Evolutionary conservation across 345 rosid species (phyloP), one percentile per base, ranked within the genome.

Genomic region (Bruguiera parviflora): DNA sequence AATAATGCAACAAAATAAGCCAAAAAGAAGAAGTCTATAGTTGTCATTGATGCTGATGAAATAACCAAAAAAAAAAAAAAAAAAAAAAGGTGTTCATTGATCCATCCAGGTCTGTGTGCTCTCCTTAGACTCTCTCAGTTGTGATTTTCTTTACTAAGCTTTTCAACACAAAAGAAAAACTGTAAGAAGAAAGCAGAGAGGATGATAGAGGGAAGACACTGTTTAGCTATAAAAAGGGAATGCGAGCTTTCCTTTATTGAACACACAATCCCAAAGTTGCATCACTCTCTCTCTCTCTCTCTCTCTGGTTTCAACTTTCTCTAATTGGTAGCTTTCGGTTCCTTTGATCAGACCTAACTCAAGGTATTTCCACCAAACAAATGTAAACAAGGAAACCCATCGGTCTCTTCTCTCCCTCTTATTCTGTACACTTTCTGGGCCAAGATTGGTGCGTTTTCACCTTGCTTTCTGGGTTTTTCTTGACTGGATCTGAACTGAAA

Each of bases 191-290:
- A 56, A 24, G 24, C 13, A 24, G 5, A 27, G 29, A 24, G 22
- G 59, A 24, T 24, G 53, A 46, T n/a, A 28, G 4, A n/a, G 58
- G 63, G 63, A 57, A 67, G 63, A 25, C 53, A 37, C 28, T 78
- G 70, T 76, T 67, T 72, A 33, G 69, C 83, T 76, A 79, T 74
- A 79, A 76, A 76, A 76, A 71, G 71, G 83, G 80, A 67, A 70
- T 64, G 61, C 19, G 5, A 8, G 52, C 71, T 78, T 83, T 80
- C 86, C 84, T 71, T 83, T 80, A 72, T 78, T 35, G 81, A 78
- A 66, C 82, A 39, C 52, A 46, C 39, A 46, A 15, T 9, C 1
- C 25, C n/a, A 5, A 21, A 3, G 16, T 5, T 21, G 2, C 19
- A 43, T 53, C 16, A 55, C 1, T 39, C 39, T 32, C 1, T 58